Conservation (phyloP, 352 stramenopile species). For the Phytophthora tentaculata region DNA sequence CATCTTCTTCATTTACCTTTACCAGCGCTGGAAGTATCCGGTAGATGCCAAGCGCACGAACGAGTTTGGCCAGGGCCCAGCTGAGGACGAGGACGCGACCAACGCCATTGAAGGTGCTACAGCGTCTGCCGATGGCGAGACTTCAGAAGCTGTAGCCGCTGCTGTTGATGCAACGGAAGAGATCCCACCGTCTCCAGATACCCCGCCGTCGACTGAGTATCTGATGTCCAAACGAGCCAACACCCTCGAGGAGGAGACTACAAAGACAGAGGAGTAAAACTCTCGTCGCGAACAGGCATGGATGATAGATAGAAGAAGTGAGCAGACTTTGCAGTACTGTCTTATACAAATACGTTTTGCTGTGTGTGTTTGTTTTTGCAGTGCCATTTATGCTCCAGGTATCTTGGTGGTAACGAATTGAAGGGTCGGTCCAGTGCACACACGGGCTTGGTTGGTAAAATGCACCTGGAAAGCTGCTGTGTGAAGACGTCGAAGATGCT, state of each 20-base stretch:
- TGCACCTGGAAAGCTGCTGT: not conserved
- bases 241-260: slow-evolving; percentile 38
- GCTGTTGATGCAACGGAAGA: slow-evolving; percentile 37
- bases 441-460: not conserved
- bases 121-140: not conserved
- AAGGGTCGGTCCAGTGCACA: slow-evolving; percentile 19
- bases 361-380: slow-evolving; percentile 5
- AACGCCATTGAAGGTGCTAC: slow-evolving; percentile 38
- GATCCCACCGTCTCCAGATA: slow-evolving; percentile 21
- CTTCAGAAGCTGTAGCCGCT: slow-evolving; percentile 25
- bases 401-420: too few species aligned
- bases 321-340: slow-evolving; percentile 2
- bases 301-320: slow-evolving; percentile 29
- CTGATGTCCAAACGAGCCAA: slow-evolving; percentile 58
- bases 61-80: slow-evolving; percentile 92
- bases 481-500: slow-evolving; percentile 33
- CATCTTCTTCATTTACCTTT: slow-evolving; percentile 99
- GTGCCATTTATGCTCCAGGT: too few species aligned
- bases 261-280: slow-evolving; percentile 19
- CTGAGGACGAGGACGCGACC: slow-evolving; percentile 47
- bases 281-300: slow-evolving; percentile 1
- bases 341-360: slow-evolving; percentile 17
- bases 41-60: slow-evolving; percentile 93
- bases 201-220: slow-evolving; percentile 56
- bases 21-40: slow-evolving; percentile 98